These are phyloP conservation scores for Ophiocordyceps camponoti-floridani DNA, from an alignment of 2,329 filamentous ascomycete genomes.

Conservation along the genomic window DNA sequence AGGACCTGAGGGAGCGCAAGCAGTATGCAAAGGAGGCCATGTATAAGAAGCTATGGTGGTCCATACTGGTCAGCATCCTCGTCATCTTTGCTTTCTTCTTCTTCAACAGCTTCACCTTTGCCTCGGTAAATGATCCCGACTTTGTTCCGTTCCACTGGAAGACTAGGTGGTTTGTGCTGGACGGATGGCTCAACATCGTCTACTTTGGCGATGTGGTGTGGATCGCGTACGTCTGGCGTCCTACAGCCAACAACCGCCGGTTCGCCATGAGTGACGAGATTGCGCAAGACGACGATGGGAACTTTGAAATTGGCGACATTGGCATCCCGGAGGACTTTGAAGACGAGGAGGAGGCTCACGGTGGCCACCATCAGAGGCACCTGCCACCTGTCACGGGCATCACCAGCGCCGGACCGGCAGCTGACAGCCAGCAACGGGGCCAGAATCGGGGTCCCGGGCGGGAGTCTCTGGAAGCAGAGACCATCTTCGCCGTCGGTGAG, in stretches of 20 bases:
- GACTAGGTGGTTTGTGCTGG: constrained; percentile 88
- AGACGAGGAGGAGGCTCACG: constrained; percentile 31
- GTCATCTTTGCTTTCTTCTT: constrained; percentile 99
- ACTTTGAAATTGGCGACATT: constrained; percentile 86
- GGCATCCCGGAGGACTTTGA: constrained; percentile 53
- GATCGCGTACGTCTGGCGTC: constrained; percentile 89
- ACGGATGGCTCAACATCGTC: constrained; percentile 93
- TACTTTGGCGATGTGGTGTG: constrained; percentile 89
- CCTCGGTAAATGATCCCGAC: constrained; percentile 64
- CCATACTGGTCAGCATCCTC: constrained; percentile 76
- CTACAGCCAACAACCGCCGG: constrained; percentile 86
- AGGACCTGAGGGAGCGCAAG: constrained; percentile 86
- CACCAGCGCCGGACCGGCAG: constrained; percentile 7
- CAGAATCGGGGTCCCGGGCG: constrained; percentile 22
- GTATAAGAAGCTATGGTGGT: constrained; percentile 99
- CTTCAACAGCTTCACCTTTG: constrained; percentile 91
- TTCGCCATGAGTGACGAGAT: constrained; percentile 99
- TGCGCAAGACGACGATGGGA: constrained; percentile 91
- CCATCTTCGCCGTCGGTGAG: constrained; percentile 88
- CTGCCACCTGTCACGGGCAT: constrained; percentile 9
- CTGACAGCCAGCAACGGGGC: constrained; percentile 6
- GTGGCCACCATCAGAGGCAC: constrained; percentile 18
- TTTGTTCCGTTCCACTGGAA: constrained; percentile 97
- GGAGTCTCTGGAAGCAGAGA: constrained; percentile 63
- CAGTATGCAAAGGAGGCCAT: constrained; percentile 85